phyloP scores from a whole-genome alignment of 768 basidiomycete species.

The Tubosaeta brunneosetosa region DNA sequence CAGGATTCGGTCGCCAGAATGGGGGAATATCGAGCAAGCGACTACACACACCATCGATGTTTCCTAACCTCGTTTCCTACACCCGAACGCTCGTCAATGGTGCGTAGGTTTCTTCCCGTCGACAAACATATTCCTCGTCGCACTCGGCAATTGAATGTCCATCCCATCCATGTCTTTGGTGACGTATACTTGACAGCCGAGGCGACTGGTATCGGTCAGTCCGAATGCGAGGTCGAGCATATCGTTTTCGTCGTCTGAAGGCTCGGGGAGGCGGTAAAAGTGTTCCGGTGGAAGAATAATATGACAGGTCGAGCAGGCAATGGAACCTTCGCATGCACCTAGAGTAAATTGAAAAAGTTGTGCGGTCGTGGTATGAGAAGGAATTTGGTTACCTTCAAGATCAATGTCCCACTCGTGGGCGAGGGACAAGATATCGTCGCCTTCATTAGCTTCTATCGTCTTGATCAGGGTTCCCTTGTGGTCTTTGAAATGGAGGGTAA shows the following conservation, averaged over 20 bases:
- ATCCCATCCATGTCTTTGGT: conserved; percentile 83
- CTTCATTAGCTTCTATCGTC: conserved; percentile 89
- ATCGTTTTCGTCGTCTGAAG: conserved; percentile 96
- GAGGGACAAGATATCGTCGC: conserved; percentile 85
- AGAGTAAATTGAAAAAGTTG: neutral
- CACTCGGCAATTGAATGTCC: conserved; percentile 77
- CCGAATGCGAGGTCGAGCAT: conserved; percentile 99
- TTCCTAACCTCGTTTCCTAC: neutral
- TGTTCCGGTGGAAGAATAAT: conserved; percentile 63
- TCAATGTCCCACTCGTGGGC: conserved; percentile 97
- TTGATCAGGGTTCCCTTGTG: conserved; percentile 78
- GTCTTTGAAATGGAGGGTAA: conserved; percentile 88
- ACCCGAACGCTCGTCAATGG: conserved; percentile 28
- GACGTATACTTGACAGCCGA: conserved; percentile 76
- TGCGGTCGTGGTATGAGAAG: neutral
- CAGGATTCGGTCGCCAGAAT: conserved; percentile 4
- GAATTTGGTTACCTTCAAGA: conserved; percentile 67
- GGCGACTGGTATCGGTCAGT: conserved; percentile 84
- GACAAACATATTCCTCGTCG: conserved; percentile 96
- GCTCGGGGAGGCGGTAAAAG: conserved; percentile 86
- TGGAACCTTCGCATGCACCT: conserved; percentile 97
- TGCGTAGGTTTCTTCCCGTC: conserved; percentile 65
- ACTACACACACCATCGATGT: neutral
- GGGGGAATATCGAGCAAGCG: conserved; percentile 14
- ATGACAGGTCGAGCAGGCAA: conserved; percentile 98